phyloP scores from a whole-genome alignment of 2,329 filamentous ascomycete genomes.

The Colletotrichum sp. region DNA sequence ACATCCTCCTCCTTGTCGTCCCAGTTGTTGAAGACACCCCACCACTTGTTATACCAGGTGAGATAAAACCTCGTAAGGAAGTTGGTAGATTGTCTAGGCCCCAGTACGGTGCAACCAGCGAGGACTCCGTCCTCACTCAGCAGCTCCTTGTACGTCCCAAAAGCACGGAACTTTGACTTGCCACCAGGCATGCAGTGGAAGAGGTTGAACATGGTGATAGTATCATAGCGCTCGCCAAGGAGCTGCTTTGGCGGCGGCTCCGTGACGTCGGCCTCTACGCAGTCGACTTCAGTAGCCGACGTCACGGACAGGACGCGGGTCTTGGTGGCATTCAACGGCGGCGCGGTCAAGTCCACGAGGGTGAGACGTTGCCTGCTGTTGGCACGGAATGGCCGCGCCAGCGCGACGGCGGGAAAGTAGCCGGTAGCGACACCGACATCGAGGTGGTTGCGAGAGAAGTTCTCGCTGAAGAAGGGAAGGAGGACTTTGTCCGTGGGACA shows the following conservation, averaged over 20 bases:
- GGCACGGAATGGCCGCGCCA: constrained; percentile 22
- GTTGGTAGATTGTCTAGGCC: constrained; percentile 28
- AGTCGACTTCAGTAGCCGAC: constrained; percentile 25
- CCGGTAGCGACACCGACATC: constrained; percentile 46
- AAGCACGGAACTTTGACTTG: constrained; percentile 31
- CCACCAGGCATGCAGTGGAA: constrained; percentile 45
- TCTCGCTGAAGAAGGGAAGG: constrained; percentile 36
- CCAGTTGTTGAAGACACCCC: constrained; percentile 43
- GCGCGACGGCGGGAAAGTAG: constrained; percentile 37
- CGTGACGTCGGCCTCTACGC: constrained; percentile 40
- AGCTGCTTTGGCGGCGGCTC: constrained; percentile 32
- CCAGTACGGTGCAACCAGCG: constrained; percentile 42
- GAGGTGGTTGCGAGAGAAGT: constrained; percentile 39
- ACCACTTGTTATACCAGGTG: constrained; percentile 33
- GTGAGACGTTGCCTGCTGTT: constrained; percentile 31
- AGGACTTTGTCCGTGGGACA: constrained; percentile 34
- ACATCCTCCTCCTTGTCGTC: constrained; percentile 38
- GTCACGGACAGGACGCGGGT: constrained; percentile 26
- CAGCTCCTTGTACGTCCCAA: constrained; percentile 33
- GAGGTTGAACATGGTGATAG: constrained; percentile 47
- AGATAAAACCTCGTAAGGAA: constrained; percentile 27
- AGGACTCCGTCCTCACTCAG: constrained; percentile 40
- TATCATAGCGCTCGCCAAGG: constrained; percentile 37
- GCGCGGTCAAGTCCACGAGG: constrained; percentile 39
- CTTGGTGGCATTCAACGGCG: constrained; percentile 34